phyloP scores from a whole-genome alignment of 495 filamentous ascomycete genomes.

The Trichoderma erinaceum region DNA sequence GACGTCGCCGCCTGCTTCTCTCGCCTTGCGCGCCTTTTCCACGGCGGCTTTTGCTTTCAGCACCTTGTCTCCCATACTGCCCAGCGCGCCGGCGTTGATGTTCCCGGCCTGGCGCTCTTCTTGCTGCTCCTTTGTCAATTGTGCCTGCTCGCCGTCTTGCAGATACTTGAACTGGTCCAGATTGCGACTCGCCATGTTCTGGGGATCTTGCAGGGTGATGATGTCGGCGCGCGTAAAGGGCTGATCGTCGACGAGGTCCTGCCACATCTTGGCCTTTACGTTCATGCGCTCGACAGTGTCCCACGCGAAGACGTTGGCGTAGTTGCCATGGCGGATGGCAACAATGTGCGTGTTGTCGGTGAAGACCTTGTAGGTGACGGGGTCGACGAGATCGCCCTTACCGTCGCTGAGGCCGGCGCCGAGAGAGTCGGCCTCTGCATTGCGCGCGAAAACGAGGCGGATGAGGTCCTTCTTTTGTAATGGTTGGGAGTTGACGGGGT shows the following conservation, averaged over 20 bases:
- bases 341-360: conserved; percentile 98
- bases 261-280: conserved; percentile 96
- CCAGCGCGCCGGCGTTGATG: conserved; percentile 71
- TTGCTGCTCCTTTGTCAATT: conserved; percentile 48
- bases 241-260: conserved; percentile 78
- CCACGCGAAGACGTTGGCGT: conserved; percentile 92
- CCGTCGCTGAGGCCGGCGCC: conserved; percentile 36
- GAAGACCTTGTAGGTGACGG: conserved; percentile 93
- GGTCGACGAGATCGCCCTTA: conserved; percentile 83
- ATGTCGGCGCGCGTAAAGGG: conserved; percentile 90
- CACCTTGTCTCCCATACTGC: conserved; percentile 75
- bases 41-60: conserved; percentile 88
- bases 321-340: conserved; percentile 65
- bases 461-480: conserved; percentile 78
- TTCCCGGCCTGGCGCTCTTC: conserved; percentile 53
- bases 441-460: conserved; percentile 85
- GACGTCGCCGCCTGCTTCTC: conserved; percentile 42
- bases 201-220: conserved; percentile 93
- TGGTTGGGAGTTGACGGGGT: conserved; percentile 76
- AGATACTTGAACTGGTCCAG: conserved; percentile 86
- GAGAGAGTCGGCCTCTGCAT: conserved; percentile 56
- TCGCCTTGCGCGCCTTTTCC: conserved; percentile 63
- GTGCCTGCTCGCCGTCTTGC: conserved; percentile 67
- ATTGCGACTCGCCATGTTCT: conserved; percentile 78
- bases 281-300: conserved; percentile 94